phyloP scores from a whole-genome alignment of 208 protist genomes.

The Leptomonas pyrrhocoris region DNA sequence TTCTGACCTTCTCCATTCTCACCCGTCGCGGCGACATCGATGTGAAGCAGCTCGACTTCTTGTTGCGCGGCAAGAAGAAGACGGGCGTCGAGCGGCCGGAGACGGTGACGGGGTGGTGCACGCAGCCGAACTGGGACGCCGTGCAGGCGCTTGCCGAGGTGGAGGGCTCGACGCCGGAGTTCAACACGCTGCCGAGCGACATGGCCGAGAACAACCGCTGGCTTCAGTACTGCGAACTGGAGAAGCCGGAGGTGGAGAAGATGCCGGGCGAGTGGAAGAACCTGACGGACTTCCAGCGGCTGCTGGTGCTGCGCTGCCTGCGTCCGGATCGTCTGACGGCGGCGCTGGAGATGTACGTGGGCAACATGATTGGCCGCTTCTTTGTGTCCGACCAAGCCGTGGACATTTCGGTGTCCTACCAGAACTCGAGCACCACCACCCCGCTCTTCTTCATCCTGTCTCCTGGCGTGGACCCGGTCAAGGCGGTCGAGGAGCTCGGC shows the following conservation, averaged over 20 bases:
- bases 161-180: conserved; percentile 87
- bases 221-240: conserved; percentile 91
- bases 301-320: conserved; percentile 96
- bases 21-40: conserved; percentile 80
- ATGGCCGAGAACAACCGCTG: conserved; percentile 94
- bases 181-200: conserved; percentile 85
- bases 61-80: conserved; percentile 94
- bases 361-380: conserved; percentile 91
- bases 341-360: conserved; percentile 94
- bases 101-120: conserved; percentile 91
- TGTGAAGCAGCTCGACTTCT: conserved; percentile 92
- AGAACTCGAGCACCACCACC: conserved; percentile 94
- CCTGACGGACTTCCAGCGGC: conserved; percentile 94
- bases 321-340: conserved; percentile 97
- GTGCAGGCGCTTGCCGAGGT: conserved; percentile 92
- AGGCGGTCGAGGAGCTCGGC: conserved; percentile 94
- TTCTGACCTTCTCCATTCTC: conserved; percentile 95
- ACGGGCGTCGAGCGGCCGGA: conserved; percentile 83
- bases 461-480: conserved; percentile 98
- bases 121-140: conserved; percentile 92
- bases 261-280: conserved; percentile 96
- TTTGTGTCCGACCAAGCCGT: conserved; percentile 96
- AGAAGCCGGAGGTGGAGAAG: conserved; percentile 92
- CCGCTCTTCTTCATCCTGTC: conserved; percentile 99
- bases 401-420: conserved; percentile 93